Evolutionary conservation across 139 green algal genomes (phyloP).

Genomic region (Pycnococcus provasolii): DNA sequence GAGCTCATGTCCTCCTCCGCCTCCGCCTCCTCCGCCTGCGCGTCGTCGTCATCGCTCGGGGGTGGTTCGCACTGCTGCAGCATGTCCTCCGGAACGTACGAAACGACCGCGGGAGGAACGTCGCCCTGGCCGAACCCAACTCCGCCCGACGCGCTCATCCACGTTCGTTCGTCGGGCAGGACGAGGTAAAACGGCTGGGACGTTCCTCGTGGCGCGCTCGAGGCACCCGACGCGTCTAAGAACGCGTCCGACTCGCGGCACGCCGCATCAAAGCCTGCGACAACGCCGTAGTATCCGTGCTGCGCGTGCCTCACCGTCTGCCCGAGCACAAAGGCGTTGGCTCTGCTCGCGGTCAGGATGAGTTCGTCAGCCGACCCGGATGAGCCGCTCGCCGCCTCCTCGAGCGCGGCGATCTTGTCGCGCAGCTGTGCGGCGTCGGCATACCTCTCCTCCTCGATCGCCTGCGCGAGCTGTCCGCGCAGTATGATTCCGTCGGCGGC

Average conservation of each 20-base stretch:
- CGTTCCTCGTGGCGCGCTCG: not conserved
- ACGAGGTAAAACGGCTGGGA: slow-evolving; percentile 41
- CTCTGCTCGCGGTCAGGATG: slow-evolving; percentile 9
- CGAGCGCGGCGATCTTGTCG: slow-evolving; percentile 30
- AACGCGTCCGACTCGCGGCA: slow-evolving; percentile 37
- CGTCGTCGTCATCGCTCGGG: slow-evolving; percentile 5
- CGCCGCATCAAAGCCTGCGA: slow-evolving; percentile 32
- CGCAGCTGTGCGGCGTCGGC: slow-evolving; percentile 31
- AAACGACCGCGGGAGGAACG: not conserved
- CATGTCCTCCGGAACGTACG: slow-evolving; percentile 16
- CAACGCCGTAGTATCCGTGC: slow-evolving; percentile 33
- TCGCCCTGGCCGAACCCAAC: no score
- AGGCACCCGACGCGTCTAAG: slow-evolving; percentile 7
- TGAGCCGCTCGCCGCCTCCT: slow-evolving; percentile 25
- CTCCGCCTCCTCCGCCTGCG: slow-evolving; percentile 1
- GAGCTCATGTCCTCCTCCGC: not conserved
- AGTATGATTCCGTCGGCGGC: slow-evolving; percentile 9
- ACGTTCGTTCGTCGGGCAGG: not conserved
- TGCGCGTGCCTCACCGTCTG: slow-evolving; percentile 32
- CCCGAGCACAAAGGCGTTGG: slow-evolving; percentile 27
- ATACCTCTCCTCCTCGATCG: slow-evolving; percentile 38
- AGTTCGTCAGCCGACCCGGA: slow-evolving; percentile 22
- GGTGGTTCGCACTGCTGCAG: not conserved
- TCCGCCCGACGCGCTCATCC: no score
- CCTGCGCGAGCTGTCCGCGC: slow-evolving; percentile 34